Percentiles rank a stretch among this genome's conserved stretches.
Conservation (phyloP, 2,329 filamentous ascomycete species). For the Dissoconium aciculare region DNA sequence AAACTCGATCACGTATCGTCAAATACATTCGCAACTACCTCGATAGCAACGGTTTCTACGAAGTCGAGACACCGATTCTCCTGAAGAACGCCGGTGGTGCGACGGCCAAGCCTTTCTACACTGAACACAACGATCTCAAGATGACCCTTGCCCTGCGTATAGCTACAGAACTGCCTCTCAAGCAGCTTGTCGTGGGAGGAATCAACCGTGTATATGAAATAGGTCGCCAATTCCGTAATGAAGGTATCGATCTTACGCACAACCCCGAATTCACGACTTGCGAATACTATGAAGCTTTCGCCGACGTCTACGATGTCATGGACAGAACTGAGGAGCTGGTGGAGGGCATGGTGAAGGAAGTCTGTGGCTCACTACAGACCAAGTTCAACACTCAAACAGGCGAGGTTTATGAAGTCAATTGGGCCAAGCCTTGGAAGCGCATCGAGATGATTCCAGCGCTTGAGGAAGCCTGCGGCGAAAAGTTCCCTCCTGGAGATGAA, state of each 20-base stretch:
- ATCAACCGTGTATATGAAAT: conserved; percentile 92
- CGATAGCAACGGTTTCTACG: conserved; percentile 68
- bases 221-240: conserved; percentile 89
- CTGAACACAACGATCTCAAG: conserved; percentile 89
- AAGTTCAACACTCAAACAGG: conserved; percentile 75
- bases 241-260: conserved; percentile 81
- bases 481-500: conserved; percentile 78
- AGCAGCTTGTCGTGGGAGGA: conserved; percentile 89
- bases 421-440: conserved; percentile 84
- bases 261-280: conserved; percentile 97
- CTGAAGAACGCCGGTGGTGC: conserved; percentile 90
- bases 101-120: conserved; percentile 86
- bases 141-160: conserved; percentile 93
- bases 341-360: conserved; percentile 70
- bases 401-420: conserved; percentile 83
- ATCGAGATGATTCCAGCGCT: conserved; percentile 93
- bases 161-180: conserved; percentile 89
- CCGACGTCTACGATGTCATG: conserved; percentile 81
- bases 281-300: conserved; percentile 87
- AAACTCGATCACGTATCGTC: conserved; percentile 75
- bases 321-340: conserved; percentile 85
- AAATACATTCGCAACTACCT: conserved; percentile 81
- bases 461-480: conserved; percentile 79
- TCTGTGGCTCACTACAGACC: conserved; percentile 48
- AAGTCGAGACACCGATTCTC: conserved; percentile 97